Percentiles rank a stretch among this genome's conserved stretches.
Conservation (phyloP, 768 basidiomycete species). For the Zangia roseola region DNA sequence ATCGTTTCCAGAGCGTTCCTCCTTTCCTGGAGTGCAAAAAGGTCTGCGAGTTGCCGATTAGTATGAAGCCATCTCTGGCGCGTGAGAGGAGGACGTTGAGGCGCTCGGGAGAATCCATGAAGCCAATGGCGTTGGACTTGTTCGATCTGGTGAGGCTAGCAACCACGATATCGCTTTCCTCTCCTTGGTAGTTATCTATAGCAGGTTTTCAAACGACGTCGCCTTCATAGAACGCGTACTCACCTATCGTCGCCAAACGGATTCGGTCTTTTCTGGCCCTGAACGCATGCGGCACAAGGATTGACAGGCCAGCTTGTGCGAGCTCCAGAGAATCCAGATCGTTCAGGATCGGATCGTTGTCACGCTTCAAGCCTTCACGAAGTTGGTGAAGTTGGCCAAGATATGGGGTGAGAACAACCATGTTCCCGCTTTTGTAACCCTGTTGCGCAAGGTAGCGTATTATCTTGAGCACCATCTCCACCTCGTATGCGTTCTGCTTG, state of each 20-base stretch:
- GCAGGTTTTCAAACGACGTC: too few relatives aligned
- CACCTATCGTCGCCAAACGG: conserved; percentile 66
- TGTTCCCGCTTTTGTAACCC: conserved; percentile 57
- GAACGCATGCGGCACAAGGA: conserved; percentile 30
- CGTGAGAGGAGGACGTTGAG: conserved; percentile 71
- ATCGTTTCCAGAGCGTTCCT: conserved; percentile 46
- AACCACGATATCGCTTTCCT: conserved; percentile 70
- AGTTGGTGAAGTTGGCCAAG: conserved; percentile 62
- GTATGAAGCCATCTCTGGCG: conserved; percentile 60
- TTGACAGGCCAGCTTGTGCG: conserved; percentile 52
- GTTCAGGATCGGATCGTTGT: conserved; percentile 58
- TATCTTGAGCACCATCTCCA: conserved; percentile 63
- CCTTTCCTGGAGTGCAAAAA: conserved; percentile 54
- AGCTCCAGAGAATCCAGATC: conserved; percentile 63
- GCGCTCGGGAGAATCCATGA: conserved; percentile 69
- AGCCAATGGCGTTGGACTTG: conserved; percentile 54
- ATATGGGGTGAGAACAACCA: conserved; percentile 71
- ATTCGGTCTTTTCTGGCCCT: conserved; percentile 45
- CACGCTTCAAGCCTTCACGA: conserved; percentile 41
- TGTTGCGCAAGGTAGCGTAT: conserved; percentile 65
- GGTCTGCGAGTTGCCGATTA: conserved; percentile 64
- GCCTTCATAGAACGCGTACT: conserved; percentile 2
- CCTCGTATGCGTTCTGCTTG: conserved; percentile 62
- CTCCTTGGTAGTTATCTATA: conserved; percentile 75
- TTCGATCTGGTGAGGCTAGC: conserved; percentile 64